Base-by-base conservation (phyloP, 108 stramenopile species). In the Poteriospumella lacustris region DNA sequence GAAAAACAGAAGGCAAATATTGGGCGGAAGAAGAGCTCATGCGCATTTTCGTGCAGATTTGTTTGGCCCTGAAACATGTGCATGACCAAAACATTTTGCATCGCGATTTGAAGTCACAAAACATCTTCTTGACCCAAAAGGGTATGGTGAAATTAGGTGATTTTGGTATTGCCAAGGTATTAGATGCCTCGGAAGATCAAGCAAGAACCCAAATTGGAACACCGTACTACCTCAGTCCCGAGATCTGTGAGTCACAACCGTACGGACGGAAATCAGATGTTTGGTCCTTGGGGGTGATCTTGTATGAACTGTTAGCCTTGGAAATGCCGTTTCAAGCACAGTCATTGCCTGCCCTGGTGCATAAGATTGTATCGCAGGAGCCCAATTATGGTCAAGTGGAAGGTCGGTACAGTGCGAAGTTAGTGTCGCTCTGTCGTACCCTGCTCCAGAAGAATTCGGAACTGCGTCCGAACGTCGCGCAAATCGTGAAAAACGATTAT, bases 81-180 rank as follows among this genome's bases (percentile, higher is more conserved):
- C 88, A 89, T 82, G 39, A 67, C 12, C 43, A 64, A 0, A 80
- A 78, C 39, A 81, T 85, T 12, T 67, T 89, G 29, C 88, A 89
- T 76, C 84, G 88, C 43, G 88, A 89, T 80, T 44, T 89, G 12
- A 89, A 89, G 76, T 70, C 84, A n/a, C 80, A 59, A 12, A 89
- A 89, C 67, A 86, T 89, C 56, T 88, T 89, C 78, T 64, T 89
- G 31, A 83, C 85, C 28, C 79, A 58, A 9, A 58, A 75, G 36
- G 84, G 87, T 33, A 78, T 87, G 9, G 87, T 87, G 9, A 88
- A 88, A 72, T 83, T 88, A 41, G 88, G 88, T 0, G 88, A 88
- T 81, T 88, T 88, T 39, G 88, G 88, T n/a, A 82, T 88, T 33
- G 86, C 88, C 38, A 86, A 82, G 79, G 79, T 84, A 64, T 44